Percentiles rank a stretch among this genome's conserved stretches.
These are phyloP conservation scores for Hypoxylon subgilvum DNA, from an alignment of 495 filamentous ascomycete genomes.

Conservation along the genomic window DNA sequence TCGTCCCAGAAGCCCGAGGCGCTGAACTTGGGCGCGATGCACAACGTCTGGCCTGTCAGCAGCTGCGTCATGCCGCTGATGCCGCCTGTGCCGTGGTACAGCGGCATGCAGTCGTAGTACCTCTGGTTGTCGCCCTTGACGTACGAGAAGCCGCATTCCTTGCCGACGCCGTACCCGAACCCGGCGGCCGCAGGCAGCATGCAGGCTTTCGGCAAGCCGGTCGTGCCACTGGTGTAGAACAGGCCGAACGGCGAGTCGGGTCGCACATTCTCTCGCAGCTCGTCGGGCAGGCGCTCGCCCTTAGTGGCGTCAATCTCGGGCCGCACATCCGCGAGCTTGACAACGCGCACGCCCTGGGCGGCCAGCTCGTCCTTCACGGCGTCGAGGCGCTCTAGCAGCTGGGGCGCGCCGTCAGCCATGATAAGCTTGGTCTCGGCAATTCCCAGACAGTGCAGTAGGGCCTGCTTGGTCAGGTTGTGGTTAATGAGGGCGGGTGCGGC, in stretches of 20 bases:
- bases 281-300: conserved; percentile 56
- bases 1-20: conserved; percentile 77
- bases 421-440: conserved; percentile 64
- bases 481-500: conserved; percentile 77
- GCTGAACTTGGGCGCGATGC: conserved; percentile 73
- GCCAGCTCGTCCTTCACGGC: conserved; percentile 56
- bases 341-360: conserved; percentile 58
- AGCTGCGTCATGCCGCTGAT: conserved; percentile 62
- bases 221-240: conserved; percentile 76
- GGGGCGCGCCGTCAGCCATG: conserved; percentile 69
- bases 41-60: conserved; percentile 64
- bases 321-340: conserved; percentile 56
- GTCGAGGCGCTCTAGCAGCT: conserved; percentile 61
- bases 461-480: conserved; percentile 69
- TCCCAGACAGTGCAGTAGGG: conserved; percentile 71
- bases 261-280: conserved; percentile 54
- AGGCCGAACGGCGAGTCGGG: conserved; percentile 62
- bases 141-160: conserved; percentile 35
- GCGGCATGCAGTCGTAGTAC: conserved; percentile 80
- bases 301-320: conserved; percentile 56
- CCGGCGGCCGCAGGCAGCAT: conserved; percentile 56
- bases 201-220: conserved; percentile 68
- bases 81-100: conserved; percentile 79
- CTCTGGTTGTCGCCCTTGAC: conserved; percentile 52
- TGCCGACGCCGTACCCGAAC: conserved; percentile 39